Evolutionary conservation across 768 basidiomycete species (phyloP).

Genomic region (Suillus decipiens): DNA sequence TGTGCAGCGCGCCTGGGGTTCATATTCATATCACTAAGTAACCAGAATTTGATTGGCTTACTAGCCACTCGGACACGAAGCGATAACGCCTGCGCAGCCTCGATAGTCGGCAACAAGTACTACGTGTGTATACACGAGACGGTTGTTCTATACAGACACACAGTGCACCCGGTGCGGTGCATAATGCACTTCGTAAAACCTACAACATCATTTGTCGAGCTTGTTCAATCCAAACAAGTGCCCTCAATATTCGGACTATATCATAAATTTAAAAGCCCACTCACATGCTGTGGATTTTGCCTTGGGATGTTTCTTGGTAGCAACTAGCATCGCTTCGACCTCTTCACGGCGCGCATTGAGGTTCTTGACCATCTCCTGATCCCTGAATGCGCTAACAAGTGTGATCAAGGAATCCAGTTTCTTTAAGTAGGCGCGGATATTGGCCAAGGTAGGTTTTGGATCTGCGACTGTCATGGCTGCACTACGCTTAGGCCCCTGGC

Average conservation of each 20-base stretch:
- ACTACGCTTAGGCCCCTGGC: neutral
- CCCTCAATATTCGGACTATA: slow-evolving; percentile 63
- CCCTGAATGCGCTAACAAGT: neutral
- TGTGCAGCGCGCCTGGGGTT: neutral
- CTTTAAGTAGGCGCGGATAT: neutral
- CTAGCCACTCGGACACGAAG: neutral
- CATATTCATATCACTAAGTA: neutral
- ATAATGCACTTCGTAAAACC: slow-evolving; percentile 51
- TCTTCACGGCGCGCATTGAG: neutral
- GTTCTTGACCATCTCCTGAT: neutral
- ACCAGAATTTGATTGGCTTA: neutral
- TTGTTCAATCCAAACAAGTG: neutral
- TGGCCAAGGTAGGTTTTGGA: neutral
- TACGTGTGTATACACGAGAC: too few species aligned
- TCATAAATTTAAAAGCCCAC: slow-evolving; percentile 52
- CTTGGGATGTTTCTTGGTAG: neutral
- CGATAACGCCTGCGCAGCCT: neutral
- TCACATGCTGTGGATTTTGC: neutral
- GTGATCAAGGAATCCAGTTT: neutral
- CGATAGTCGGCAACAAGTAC: neutral
- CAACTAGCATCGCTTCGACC: neutral
- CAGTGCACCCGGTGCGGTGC: slow-evolving; percentile 60
- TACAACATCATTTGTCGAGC: slow-evolving; percentile 17
- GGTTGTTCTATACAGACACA: too few species aligned
- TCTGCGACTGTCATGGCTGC: neutral